Evolutionary conservation across 2,329 filamentous ascomycete species (phyloP).

Genomic region (Alternaria triticimaculans): DNA sequence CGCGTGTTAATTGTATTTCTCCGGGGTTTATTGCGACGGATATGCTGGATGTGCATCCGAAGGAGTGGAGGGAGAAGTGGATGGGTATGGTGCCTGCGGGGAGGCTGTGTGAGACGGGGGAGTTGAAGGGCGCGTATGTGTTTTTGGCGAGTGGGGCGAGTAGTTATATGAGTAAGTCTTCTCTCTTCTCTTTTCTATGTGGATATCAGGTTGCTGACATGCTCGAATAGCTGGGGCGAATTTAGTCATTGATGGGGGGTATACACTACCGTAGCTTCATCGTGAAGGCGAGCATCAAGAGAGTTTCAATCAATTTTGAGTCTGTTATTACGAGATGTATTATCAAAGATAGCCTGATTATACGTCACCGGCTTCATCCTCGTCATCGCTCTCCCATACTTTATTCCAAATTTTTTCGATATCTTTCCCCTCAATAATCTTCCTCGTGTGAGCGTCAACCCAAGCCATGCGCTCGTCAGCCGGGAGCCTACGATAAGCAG

Average conservation of each 20-base stretch:
- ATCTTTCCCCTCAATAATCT: not conserved
- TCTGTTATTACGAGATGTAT: not conserved
- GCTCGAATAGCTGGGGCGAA: not conserved
- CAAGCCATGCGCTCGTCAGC: not conserved
- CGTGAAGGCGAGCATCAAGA: not conserved
- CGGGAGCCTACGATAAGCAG: not conserved
- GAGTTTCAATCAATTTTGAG: not conserved
- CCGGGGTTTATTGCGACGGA: conserved; percentile 89
- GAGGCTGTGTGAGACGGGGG: conserved; percentile 48
- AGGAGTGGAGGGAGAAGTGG: conserved; percentile 42
- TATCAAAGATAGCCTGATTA: too few species aligned
- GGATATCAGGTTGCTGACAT: not conserved
- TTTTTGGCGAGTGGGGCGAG: conserved; percentile 19
- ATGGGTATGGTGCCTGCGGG: conserved; percentile 47
- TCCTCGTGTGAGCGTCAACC: not conserved
- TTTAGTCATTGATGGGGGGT: not conserved
- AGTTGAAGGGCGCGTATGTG: conserved; percentile 45
- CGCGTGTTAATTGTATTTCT: conserved; percentile 78
- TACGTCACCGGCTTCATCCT: not conserved
- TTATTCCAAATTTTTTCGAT: not conserved
- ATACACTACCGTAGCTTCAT: not conserved
- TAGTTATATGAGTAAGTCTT: conserved; percentile 20
- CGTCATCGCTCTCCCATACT: not conserved
- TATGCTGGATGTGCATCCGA: conserved; percentile 42
- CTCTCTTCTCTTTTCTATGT: not conserved